These are phyloP conservation scores for Eucalyptus marginata DNA, from an alignment of 345 rosid species.

Conservation along the genomic window DNA sequence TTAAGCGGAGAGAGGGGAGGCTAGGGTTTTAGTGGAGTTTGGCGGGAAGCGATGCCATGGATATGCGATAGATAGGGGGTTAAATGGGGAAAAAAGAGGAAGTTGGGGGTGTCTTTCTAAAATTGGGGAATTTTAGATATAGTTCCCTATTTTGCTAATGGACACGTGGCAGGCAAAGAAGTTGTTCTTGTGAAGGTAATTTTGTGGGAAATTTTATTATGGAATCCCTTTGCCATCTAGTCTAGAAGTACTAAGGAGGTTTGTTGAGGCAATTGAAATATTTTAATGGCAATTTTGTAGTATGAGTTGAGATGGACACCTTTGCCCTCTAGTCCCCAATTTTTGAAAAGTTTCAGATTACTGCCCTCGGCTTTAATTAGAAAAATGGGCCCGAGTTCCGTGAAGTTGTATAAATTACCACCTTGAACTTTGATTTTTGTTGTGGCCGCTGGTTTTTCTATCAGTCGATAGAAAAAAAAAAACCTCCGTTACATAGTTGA, in stretches of 20 bases:
- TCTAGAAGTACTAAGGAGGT: not conserved
- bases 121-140: not conserved
- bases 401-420: not conserved
- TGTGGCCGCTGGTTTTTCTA: accelerated
- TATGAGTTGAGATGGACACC: not conserved
- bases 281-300: not conserved
- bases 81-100: not conserved
- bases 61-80: not conserved
- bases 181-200: not conserved
- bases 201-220: not conserved
- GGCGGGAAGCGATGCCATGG: constrained; percentile 12
- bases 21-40: not conserved
- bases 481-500: accelerated
- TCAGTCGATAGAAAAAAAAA: not conserved
- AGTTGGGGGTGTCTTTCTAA: not conserved
- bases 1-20: not conserved
- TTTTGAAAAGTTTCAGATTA: too few relatives aligned
- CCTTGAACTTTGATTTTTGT: not conserved
- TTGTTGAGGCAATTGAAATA: not conserved
- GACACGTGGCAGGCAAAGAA: not conserved
- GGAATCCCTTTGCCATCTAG: not conserved
- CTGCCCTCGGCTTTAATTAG: not conserved
- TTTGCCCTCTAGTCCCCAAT: not conserved
- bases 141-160: not conserved
- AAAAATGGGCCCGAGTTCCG: not conserved